Conservation (phyloP, 1,284 basidiomycete species). For the Gyrodon tennesseensis region DNA sequence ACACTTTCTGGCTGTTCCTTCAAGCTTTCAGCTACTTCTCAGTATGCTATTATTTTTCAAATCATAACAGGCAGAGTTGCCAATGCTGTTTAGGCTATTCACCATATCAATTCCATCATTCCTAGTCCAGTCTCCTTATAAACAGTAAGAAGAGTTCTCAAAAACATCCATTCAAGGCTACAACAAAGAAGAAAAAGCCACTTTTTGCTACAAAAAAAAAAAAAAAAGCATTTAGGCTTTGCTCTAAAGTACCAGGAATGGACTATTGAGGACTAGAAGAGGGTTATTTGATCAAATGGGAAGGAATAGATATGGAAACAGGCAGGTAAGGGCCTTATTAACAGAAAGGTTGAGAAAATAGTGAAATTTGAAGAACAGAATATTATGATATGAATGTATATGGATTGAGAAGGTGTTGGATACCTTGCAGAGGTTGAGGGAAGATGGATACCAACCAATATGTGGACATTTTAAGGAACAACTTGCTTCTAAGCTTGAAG, state of each 20-base stretch:
- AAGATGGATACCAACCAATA: neutral
- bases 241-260: neutral
- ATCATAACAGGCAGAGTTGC: too few species aligned
- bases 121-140: too few species aligned
- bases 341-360: too few species aligned
- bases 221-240: neutral
- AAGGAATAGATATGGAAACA: neutral
- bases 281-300: neutral
- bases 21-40: too few species aligned
- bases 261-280: neutral
- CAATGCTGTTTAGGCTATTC: too few species aligned
- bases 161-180: neutral
- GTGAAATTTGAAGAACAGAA: too few species aligned
- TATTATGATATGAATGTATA: neutral
- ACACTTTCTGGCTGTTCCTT: too few species aligned
- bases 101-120: too few species aligned
- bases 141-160: too few species aligned
- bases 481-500: too few species aligned
- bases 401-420: neutral
- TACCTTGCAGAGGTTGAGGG: neutral
- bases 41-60: too few species aligned
- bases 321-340: neutral
- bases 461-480: neutral
- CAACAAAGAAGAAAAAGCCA: neutral
- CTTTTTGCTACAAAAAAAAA: neutral